A percentile compares a stretch with the other conserved stretches of the same genome.
Conservation (phyloP, 441 rosid species). For the Raphanus hybrid region DNA sequence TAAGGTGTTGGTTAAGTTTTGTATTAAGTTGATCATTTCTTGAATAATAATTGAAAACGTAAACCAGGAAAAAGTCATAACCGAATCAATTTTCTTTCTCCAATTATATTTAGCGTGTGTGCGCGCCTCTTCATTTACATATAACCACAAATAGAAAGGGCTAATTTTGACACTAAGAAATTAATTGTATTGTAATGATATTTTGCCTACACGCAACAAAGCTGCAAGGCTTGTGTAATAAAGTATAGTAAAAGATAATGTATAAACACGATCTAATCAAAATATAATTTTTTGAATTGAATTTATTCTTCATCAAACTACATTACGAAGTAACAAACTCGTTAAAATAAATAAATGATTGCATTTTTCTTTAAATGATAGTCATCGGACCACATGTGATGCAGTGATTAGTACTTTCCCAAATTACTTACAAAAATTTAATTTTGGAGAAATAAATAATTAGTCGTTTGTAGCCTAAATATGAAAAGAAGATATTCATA, state of each 20-base stretch:
- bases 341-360: neutral
- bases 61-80: slow-evolving; percentile 32
- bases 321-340: neutral
- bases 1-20: too few species aligned
- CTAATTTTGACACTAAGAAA: neutral
- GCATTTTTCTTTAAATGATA: neutral
- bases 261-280: neutral
- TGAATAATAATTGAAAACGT: slow-evolving; percentile 5
- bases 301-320: neutral
- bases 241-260: neutral
- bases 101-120: slow-evolving; percentile 6
- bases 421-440: too few species aligned
- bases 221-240: neutral
- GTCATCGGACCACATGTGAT: too few species aligned
- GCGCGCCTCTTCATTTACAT: slow-evolving; percentile 22
- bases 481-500: neutral
- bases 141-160: neutral
- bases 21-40: too few species aligned
- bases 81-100: neutral
- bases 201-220: neutral
- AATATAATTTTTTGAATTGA: neutral
- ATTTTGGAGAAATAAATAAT: neutral
- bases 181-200: slow-evolving; percentile 8
- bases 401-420: too few species aligned
- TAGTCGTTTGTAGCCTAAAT: neutral